A percentile compares a stretch with the other conserved stretches of the same genome.
phyloP scores from a whole-genome alignment of 2,329 filamentous ascomycete species.

The Alternaria viburni region DNA sequence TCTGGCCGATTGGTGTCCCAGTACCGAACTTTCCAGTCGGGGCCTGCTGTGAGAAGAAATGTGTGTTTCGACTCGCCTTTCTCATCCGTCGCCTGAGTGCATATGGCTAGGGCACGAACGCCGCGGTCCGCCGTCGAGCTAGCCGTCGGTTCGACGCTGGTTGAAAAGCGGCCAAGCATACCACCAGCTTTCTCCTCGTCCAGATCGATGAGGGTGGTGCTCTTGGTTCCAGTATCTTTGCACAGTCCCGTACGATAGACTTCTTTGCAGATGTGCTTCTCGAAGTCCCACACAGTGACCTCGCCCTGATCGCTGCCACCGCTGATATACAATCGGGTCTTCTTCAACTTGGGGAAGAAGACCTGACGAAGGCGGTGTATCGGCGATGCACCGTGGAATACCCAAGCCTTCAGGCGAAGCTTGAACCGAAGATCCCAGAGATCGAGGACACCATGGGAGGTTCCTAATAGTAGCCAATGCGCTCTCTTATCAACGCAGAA shows the following conservation, averaged over 20 bases:
- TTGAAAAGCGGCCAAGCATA: conserved; percentile 85
- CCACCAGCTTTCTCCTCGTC: conserved; percentile 87
- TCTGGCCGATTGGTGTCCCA: conserved; percentile 87
- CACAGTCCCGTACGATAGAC: conserved; percentile 72
- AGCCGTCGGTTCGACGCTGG: conserved; percentile 62
- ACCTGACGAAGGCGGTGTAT: conserved; percentile 73
- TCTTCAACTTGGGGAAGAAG: conserved; percentile 67
- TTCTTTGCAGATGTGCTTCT: conserved; percentile 86
- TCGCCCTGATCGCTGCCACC: conserved; percentile 88
- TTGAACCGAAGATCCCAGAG: conserved; percentile 98
- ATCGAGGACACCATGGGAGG: conserved; percentile 89
- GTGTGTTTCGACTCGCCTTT: conserved; percentile 75
- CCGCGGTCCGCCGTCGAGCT: conserved; percentile 65
- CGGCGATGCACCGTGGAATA: conserved; percentile 77
- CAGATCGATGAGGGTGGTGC: conserved; percentile 77
- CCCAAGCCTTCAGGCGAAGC: conserved; percentile 86
- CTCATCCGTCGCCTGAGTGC: conserved; percentile 72
- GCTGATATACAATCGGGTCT: conserved; percentile 85
- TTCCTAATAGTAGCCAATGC: conserved; percentile 91
- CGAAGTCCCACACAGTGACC: conserved; percentile 93
- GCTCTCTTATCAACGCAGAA: conserved; percentile 86
- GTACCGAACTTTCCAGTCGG: conserved; percentile 89
- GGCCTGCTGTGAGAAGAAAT: conserved; percentile 85
- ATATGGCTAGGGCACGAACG: conserved; percentile 77
- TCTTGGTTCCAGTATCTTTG: conserved; percentile 54